These are phyloP conservation scores for Paracoccidioides brasiliensis DNA, from an alignment of 2,329 filamentous ascomycete species.

Conservation along the genomic window DNA sequence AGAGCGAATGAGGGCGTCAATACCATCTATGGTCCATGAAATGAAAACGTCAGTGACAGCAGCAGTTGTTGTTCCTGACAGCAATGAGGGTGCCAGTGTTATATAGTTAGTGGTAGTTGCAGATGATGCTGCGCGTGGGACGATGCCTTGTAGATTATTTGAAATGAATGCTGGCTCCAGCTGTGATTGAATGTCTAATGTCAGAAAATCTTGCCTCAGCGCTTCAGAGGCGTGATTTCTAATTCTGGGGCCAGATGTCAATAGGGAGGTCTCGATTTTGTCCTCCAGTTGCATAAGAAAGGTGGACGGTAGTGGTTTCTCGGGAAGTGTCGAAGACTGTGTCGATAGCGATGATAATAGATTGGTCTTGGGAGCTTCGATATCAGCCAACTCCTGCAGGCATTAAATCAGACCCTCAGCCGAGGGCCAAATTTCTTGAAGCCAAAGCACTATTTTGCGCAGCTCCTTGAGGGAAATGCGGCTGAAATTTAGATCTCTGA, in stretches of 20 bases:
- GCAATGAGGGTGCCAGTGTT: neutral
- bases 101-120: neutral
- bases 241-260: neutral
- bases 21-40: neutral
- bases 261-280: neutral
- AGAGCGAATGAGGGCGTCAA: neutral
- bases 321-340: neutral
- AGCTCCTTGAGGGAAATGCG: neutral
- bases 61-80: neutral
- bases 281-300: neutral
- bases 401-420: neutral
- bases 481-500: neutral
- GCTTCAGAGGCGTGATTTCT: too few species aligned
- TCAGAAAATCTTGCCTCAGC: too few species aligned
- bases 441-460: neutral
- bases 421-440: neutral
- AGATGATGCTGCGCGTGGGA: neutral
- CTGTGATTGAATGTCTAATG: neutral
- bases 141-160: neutral
- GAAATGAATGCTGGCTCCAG: neutral
- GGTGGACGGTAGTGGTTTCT: neutral
- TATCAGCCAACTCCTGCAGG: neutral
- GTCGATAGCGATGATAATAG: neutral
- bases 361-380: neutral
- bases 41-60: neutral